Conservation (phyloP, 257 asterid species). For the Nicotiana attenuata region DNA sequence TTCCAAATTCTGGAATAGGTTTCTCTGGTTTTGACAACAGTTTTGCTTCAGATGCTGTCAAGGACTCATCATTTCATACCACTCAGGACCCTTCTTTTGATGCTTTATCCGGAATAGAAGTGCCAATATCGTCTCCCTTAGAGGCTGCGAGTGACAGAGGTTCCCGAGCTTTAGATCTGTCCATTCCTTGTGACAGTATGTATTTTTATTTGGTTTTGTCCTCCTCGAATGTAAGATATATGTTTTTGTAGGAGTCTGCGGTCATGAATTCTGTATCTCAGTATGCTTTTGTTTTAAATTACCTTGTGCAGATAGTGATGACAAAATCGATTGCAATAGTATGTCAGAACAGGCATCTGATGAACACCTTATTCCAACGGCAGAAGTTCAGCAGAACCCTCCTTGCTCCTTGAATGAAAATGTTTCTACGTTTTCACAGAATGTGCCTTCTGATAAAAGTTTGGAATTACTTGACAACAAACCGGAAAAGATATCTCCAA, state of each 20-base stretch:
- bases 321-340: constrained; percentile 37
- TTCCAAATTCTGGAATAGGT: constrained; percentile 22
- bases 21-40: constrained; percentile 20
- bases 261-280: neutral
- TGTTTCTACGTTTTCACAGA: neutral
- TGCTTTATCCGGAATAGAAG: neutral
- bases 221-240: neutral
- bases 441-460: constrained; percentile 13
- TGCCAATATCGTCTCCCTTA: neutral
- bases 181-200: constrained; percentile 41
- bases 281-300: constrained; percentile 12
- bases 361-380: constrained; percentile 18
- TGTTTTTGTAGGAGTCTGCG: neutral
- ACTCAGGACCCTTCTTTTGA: constrained; percentile 15
- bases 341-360: constrained; percentile 30
- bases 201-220: neutral
- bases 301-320: constrained; percentile 28
- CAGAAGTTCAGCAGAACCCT: neutral
- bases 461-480: constrained; percentile 21
- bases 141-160: constrained; percentile 17
- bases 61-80: constrained; percentile 11
- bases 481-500: constrained; percentile 18
- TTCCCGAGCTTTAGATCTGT: constrained; percentile 22
- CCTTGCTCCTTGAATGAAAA: constrained; percentile 4
- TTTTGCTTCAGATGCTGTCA: constrained; percentile 16